Evolutionary conservation across 2,329 filamentous ascomycete genomes (phyloP).

Genomic region (Monosporascus sp.): DNA sequence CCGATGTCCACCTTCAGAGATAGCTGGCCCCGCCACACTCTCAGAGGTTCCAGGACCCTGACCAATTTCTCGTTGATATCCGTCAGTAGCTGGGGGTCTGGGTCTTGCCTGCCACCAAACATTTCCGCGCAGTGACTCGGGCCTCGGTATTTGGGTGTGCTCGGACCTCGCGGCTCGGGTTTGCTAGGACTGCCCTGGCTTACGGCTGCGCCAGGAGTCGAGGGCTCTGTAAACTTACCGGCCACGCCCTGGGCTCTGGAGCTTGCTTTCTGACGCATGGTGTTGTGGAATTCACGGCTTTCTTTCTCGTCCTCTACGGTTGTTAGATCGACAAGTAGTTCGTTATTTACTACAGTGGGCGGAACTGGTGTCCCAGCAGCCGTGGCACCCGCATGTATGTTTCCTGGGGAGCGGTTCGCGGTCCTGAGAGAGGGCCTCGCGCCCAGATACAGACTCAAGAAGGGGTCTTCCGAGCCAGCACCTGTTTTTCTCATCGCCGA

Average conservation of each 20-base stretch:
- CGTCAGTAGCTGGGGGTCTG: conserved; percentile 8
- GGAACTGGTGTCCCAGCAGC: background rate
- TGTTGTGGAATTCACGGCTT: conserved; percentile 7
- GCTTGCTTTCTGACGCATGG: conserved; percentile 15
- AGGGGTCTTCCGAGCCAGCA: background rate
- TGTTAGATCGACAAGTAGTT: background rate
- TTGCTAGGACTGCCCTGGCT: background rate
- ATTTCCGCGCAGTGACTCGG: background rate
- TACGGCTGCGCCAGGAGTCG: background rate
- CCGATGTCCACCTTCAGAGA: conserved; percentile 12
- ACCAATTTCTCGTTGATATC: conserved; percentile 8
- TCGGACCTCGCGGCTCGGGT: background rate
- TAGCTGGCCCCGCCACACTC: conserved; percentile 7
- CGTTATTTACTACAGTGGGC: background rate
- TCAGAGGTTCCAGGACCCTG: conserved; percentile 5
- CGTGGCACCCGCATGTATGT: background rate
- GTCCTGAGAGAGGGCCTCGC: background rate
- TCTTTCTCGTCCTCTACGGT: background rate
- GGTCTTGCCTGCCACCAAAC: background rate
- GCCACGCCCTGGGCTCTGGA: background rate
- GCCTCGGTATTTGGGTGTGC: background rate
- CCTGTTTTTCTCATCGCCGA: background rate
- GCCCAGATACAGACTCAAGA: conserved; percentile 2
- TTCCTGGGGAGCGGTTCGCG: background rate
- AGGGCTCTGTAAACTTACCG: background rate